Conservation (phyloP, 2,329 filamentous ascomycete species). For the Neofusicoccum sp. region DNA sequence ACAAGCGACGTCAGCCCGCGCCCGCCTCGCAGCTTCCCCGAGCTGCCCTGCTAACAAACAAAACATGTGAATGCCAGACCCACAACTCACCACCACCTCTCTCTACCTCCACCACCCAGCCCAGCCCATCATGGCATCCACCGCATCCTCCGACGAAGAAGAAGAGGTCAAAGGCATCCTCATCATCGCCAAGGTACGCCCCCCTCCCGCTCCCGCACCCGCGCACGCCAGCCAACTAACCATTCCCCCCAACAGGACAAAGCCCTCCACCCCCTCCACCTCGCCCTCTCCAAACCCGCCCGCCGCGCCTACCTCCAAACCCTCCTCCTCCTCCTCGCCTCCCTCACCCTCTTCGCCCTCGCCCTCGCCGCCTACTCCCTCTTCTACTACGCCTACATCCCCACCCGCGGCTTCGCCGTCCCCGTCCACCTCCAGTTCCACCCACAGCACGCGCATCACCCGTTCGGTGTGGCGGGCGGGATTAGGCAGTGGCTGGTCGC, state of each 20-base stretch:
- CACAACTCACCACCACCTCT: background rate
- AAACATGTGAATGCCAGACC: slow-evolving; percentile 16
- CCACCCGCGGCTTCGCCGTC: slow-evolving; percentile 64
- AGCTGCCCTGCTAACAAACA: background rate
- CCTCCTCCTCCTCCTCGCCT: slow-evolving; percentile 56
- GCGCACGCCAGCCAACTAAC: background rate
- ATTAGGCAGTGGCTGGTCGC: slow-evolving; percentile 58
- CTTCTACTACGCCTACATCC: slow-evolving; percentile 72
- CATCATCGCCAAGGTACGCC: slow-evolving; percentile 17
- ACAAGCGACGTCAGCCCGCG: background rate
- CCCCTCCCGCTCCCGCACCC: background rate
- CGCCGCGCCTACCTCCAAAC: slow-evolving; percentile 66
- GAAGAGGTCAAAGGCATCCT: slow-evolving; percentile 16
- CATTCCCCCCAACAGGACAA: slow-evolving; percentile 48
- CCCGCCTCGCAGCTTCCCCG: background rate
- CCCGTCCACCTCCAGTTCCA: slow-evolving; percentile 68
- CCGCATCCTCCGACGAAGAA: slow-evolving; percentile 12
- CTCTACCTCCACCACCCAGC: background rate
- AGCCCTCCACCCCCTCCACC: slow-evolving; percentile 56
- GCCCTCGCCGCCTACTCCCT: slow-evolving; percentile 64
- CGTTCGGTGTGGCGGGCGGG: slow-evolving; percentile 50
- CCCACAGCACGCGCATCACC: slow-evolving; percentile 29
- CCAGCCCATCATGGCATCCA: slow-evolving; percentile 9
- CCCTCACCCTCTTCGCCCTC: slow-evolving; percentile 58
- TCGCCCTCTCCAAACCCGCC: slow-evolving; percentile 63